Base-by-base conservation (phyloP, 768 basidiomycete genomes). In the Tulasnella sp. region DNA sequence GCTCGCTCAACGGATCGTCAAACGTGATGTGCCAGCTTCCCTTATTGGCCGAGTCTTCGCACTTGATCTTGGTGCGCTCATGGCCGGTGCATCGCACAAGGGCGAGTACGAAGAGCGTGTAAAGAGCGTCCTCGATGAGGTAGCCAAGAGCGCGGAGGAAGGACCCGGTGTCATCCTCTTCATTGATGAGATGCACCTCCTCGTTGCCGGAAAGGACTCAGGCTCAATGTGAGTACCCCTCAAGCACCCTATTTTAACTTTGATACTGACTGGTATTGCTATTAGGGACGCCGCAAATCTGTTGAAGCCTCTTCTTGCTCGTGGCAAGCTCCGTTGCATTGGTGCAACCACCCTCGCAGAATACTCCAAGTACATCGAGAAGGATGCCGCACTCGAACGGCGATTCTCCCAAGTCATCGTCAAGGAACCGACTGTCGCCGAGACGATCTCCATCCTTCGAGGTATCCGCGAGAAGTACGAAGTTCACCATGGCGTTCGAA, bases 391-490 rank as follows among this genome's bases (percentile, higher is more conserved):
- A 8, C 88, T 97, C 76, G 96, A 97, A 83, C 90, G 96, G 81
- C 89, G 96, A 82, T 97, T 97, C 85, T 95, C 96, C 2, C 96
- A 98, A 84, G 96, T 99, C 58, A 84, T 97, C 38, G 91, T 99
- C 80, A 96, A 96, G 82, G 97, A 99, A 84, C 97, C 97, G 0
- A 87, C 87, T 16, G 97, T 98, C 0, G 85, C 92, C 6, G 96
- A 97, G 82, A 93, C 97, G 0, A 96, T 99, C 86, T 93, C 89
- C 81, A 99, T 98, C 81, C 89, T 99, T 46, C 92, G 97, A 81
- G 97, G 97, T 79, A 95, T 98, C 84, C 89, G 93, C 56, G 96
- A 97, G 84, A 95, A 95, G 85, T 98, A 98, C 84, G 93, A 95
- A 84, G 94, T 96, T 0, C 93, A 95, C 83, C 95, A 96, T 80